Base-by-base conservation (phyloP, 495 filamentous ascomycete genomes). In the Collariella sp. region DNA sequence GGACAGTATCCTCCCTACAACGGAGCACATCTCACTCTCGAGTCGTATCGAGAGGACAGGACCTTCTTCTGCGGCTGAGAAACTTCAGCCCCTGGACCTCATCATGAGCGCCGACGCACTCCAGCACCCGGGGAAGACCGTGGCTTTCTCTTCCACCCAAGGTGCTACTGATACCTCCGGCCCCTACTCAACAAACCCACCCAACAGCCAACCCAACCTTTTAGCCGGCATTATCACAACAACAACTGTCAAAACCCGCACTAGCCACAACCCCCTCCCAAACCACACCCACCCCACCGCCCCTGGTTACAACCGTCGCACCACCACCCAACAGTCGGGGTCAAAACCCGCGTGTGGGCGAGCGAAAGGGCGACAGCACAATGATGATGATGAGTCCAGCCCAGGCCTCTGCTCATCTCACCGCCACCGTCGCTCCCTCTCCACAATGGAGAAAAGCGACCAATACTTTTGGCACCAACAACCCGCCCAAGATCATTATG, bases 81-180 rank as follows among this genome's bases (percentile, higher is more conserved):
- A 39, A 22, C 11, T 11, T 16, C 38, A 53, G 13, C 39, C 40
- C 13, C 24, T n/a, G 2, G 42, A 49, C 26, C 4, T 35, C 23
- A 46, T 29, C 43, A 51, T 40, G 44, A n/a, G 12, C 46, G 19
- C 29, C 43, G 20, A 35, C 40, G 4, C 52, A 1, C 12, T 31
- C 46, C 29, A 24, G 19, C 26, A 15, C 23, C 29, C 36, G 16
- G 41, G 45, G 12, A 45, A 45, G 18, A 39, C 26, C 5, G 19
- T 22, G 15, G 24, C 19, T 16, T 16, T 43, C 22, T 18, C 34
- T 13, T 9, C 26, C 15, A 12, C 24, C 5, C n/a, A n/a, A n/a
- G n/a, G n/a, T 6, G 4, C 24, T n/a, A 33, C 26, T 4, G 43
- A 33, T 63, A 65, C 53, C 55, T 58, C 34, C 61, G 63, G 63